A percentile compares a stretch with the other conserved stretches of the same genome.
Conservation (phyloP, 2,329 filamentous ascomycete species). For the Paecilomyces variotii region DNA sequence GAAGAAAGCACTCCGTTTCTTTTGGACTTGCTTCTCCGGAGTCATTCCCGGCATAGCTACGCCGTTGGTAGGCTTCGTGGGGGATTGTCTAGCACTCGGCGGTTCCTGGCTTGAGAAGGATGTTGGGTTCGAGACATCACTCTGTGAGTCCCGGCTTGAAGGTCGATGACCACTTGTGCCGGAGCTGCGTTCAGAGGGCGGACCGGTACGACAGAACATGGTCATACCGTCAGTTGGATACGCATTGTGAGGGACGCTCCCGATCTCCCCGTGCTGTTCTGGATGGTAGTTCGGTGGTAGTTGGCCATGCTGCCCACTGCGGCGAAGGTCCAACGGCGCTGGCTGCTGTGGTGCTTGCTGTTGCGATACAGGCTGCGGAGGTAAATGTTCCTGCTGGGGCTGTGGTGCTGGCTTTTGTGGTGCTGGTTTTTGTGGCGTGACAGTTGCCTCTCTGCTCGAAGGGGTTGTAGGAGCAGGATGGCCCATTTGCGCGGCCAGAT, state of each 20-base stretch:
- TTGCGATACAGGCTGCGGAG: conserved; percentile 10
- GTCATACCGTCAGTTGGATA: conserved; percentile 96
- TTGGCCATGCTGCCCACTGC: conserved; percentile 22
- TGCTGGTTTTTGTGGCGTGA: conserved; percentile 45
- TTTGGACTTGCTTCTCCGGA: conserved; percentile 59
- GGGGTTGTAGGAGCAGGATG: conserved; percentile 45
- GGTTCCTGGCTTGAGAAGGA: conserved; percentile 83
- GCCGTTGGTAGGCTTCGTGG: conserved; percentile 51
- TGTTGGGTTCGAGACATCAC: conserved; percentile 82
- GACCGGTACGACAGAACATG: conserved; percentile 79
- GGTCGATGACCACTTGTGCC: conserved; percentile 62
- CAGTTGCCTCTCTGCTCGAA: conserved; percentile 43
- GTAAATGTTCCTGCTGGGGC: conserved; percentile 5
- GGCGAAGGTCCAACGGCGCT: conserved; percentile 30
- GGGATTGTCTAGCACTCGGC: conserved; percentile 64
- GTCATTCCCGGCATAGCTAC: conserved; percentile 37
- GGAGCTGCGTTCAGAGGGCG: conserved; percentile 62
- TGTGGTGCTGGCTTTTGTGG: conserved; percentile 13
- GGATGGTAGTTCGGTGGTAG: conserved; percentile 41
- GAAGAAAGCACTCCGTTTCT: conserved; percentile 79
- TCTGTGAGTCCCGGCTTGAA: conserved; percentile 78
- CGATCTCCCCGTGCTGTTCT: conserved; percentile 58
- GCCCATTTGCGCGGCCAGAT: conserved; percentile 61
- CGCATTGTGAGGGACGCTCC: conserved; percentile 76
- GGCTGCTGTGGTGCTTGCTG: conserved; percentile 23